Base-by-base conservation (phyloP, 2,329 filamentous ascomycete genomes). In the Penicillium sp. region DNA sequence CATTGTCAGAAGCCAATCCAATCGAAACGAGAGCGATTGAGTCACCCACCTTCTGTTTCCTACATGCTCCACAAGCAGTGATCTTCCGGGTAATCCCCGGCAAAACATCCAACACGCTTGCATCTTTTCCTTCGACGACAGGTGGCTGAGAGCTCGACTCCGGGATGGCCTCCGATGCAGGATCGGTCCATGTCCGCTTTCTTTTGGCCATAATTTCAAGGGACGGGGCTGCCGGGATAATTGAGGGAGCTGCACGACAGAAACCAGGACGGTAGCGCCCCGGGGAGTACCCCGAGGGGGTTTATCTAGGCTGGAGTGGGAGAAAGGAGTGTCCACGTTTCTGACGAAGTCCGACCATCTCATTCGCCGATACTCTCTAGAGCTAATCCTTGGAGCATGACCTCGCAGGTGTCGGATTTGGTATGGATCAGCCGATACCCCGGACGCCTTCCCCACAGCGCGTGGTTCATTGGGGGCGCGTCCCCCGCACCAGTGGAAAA, bases 41-140 rank as follows among this genome's bases (percentile, higher is more conserved):
- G 30, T 42, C 18, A 43, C 51, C 26, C 40, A 79, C 78, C 70
- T 80, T 80, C 56, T 80, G 76, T 57, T 79, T 79, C 32, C 77
- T 71, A 63, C 78, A 80, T 29, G 77, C 73, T 23, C 77, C 77
- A 62, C 78, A 80, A 10, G 78, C 78, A 26, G 72, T 74, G 46
- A 72, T 69, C 55, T 74, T 74, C 42, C 72, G 68, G 32, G 69
- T 74, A 32, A 72, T 71, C 27, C 62, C 59, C 47, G 64, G 62
- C 41, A 65, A 55, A 29, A 61, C 55, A 29, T 62, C 61, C 20
- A 59, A 41, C 34, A 63, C 45, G 21, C 40, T 46, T n/a, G 21
- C 44, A 23, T 47, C 49, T 17, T 43, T 57, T 2, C 17, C 15
- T 36, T 55, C 27, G 4, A 26, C 26, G 7, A 17, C 2, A 27